Percentiles rank a stretch among this genome's conserved stretches.
Conservation (phyloP, 257 asterid species). For the Nicotiana undulata region DNA sequence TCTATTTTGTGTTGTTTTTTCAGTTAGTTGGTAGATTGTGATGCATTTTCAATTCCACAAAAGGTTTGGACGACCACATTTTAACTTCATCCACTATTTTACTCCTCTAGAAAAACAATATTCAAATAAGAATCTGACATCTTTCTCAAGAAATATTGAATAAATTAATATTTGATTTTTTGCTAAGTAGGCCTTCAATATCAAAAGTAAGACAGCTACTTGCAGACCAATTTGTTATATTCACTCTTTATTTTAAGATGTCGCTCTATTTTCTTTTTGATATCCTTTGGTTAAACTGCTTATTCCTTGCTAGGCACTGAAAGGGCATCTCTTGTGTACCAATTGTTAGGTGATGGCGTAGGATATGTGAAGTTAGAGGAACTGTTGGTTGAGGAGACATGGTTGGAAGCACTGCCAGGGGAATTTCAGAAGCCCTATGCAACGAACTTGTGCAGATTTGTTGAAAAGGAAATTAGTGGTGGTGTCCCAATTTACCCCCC, state of each 20-base stretch:
- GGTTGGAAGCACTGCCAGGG: slow-evolving; percentile 60
- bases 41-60: not conserved
- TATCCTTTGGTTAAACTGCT: not conserved
- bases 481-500: slow-evolving; percentile 77
- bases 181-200: not conserved
- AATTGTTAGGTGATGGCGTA: slow-evolving; percentile 24
- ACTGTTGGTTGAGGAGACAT: slow-evolving; percentile 71
- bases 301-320: not conserved
- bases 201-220: not conserved
- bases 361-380: slow-evolving; percentile 57
- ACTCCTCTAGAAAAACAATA: not conserved
- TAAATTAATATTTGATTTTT: not conserved
- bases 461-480: slow-evolving; percentile 53
- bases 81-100: not conserved
- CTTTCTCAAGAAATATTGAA: not conserved
- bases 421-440: slow-evolving; percentile 80
- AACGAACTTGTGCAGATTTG: slow-evolving; percentile 43
- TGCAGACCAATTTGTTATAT: no score
- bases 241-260: no score
- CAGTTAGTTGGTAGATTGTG: not conserved
- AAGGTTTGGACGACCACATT: not conserved
- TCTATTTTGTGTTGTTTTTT: not conserved
- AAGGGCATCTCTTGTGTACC: not conserved
- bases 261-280: not conserved
- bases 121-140: not conserved